Conservation (phyloP, 164 flowering plant species). For the Akebia trifoliata region DNA sequence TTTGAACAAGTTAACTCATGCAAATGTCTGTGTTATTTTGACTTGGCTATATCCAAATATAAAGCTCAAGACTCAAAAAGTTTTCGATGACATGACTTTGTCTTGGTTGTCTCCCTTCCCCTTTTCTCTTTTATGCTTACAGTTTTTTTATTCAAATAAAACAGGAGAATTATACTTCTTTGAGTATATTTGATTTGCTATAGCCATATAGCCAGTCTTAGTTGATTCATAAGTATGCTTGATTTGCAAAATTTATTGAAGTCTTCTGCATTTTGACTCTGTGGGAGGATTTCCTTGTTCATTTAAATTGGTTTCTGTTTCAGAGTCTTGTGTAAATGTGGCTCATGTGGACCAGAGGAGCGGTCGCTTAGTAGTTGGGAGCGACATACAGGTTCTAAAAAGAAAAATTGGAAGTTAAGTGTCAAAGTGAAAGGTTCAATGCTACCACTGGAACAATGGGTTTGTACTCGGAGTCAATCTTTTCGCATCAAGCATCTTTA, state of each 20-base stretch:
- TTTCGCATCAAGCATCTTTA: conserved; percentile 4
- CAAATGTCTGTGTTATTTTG: too few species aligned
- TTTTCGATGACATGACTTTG: too few species aligned
- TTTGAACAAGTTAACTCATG: too few species aligned
- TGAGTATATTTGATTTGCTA: too few species aligned
- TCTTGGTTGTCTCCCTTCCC: too few species aligned
- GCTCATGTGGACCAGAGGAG: conserved; percentile 73
- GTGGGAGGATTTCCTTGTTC: background rate
- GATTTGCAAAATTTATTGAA: background rate
- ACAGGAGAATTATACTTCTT: too few species aligned
- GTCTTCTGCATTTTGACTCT: background rate
- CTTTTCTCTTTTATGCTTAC: too few species aligned
- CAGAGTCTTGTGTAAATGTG: conserved; percentile 93
- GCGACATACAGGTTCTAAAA: conserved; percentile 81
- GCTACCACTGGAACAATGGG: conserved; percentile 90
- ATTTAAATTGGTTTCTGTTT: conserved; percentile 8
- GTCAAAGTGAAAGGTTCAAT: conserved; percentile 79
- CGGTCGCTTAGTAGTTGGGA: conserved; percentile 91
- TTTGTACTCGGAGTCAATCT: conserved; percentile 35
- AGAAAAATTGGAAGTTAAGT: conserved; percentile 78
- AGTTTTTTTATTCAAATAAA: too few species aligned
- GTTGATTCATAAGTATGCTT: background rate
- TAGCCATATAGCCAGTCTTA: background rate
- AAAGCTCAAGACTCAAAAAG: too few species aligned
- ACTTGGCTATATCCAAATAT: too few species aligned